Percentiles rank a stretch among this genome's conserved stretches.
These are phyloP conservation scores for Bruguiera hainesii DNA, from an alignment of 441 rosid genomes.

Conservation along the genomic window DNA sequence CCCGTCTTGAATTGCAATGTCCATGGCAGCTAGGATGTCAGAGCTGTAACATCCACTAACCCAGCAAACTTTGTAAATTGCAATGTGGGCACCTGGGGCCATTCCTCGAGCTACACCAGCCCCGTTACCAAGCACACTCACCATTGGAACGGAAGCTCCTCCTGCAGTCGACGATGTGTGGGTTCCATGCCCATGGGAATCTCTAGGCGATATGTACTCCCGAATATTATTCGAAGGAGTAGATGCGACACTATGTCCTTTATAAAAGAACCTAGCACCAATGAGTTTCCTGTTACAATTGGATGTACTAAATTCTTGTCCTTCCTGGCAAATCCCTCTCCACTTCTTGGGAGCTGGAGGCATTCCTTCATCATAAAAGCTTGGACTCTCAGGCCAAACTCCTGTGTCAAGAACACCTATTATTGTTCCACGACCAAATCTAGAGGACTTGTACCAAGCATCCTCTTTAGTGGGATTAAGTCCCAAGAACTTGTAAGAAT, in stretches of 20 bases:
- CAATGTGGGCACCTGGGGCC: conserved; percentile 70
- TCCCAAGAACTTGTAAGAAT: conserved; percentile 78
- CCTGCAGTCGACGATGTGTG: conserved; percentile 85
- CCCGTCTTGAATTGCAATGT: conserved; percentile 60
- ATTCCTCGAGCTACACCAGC: conserved; percentile 73
- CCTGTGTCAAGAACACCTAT: conserved; percentile 76
- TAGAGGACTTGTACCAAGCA: conserved; percentile 58
- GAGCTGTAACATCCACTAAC: conserved; percentile 69
- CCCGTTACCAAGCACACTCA: conserved; percentile 71
- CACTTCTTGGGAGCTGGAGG: conserved; percentile 64
- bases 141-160: conserved; percentile 52
- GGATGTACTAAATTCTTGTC: conserved; percentile 38
- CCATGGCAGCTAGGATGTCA: conserved; percentile 77
- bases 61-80: conserved; percentile 81
- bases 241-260: conserved; percentile 48
- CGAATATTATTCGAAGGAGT: conserved; percentile 34
- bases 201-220: conserved; percentile 77
- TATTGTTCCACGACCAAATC: conserved; percentile 70
- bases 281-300: conserved; percentile 67
- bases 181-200: conserved; percentile 89
- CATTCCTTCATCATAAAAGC: conserved; percentile 66
- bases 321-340: conserved; percentile 67
- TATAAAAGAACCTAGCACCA: conserved; percentile 75
- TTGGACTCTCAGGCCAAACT: conserved; percentile 72
- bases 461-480: conserved; percentile 52